Conservation (phyloP, 371 early-diverging fungal species). For the Fennellomyces sp. region DNA sequence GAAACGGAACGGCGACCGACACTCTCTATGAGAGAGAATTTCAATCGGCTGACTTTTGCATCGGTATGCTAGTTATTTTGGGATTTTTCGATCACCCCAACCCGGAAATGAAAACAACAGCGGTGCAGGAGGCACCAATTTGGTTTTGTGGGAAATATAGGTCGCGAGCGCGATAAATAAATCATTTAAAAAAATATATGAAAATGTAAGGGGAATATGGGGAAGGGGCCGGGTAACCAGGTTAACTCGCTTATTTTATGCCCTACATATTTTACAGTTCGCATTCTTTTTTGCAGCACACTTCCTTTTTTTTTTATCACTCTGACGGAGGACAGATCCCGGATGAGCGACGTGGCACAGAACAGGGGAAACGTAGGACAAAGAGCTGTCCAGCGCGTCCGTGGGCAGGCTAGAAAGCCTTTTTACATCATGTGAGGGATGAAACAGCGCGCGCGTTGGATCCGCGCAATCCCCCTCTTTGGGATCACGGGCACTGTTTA, state of each 20-base stretch:
- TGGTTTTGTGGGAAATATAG: no score
- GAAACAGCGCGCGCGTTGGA: neutral
- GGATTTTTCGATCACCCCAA: neutral
- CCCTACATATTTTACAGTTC: neutral
- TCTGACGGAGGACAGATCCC: no score
- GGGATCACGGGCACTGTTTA: neutral
- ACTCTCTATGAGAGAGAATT: neutral
- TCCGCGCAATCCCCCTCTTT: neutral
- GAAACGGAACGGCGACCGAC: neutral
- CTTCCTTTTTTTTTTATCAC: no score
- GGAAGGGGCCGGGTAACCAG: neutral
- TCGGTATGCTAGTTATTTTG: neutral
- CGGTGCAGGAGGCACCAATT: neutral
- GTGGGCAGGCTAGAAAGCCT: conserved; percentile 1
- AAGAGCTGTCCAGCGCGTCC: conserved; percentile 1
- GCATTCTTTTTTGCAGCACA: neutral
- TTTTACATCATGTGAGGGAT: neutral
- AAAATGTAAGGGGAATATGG: neutral
- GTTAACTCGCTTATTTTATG: neutral
- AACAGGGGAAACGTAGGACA: conserved; percentile 6
- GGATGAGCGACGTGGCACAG: neutral
- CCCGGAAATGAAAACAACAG: neutral
- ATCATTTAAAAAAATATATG: neutral
- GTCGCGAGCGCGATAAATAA: no score
- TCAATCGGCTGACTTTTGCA: neutral